Evolutionary conservation across 2,329 filamentous ascomycete genomes (phyloP), one percentile per base, ranked within the genome.

Genomic region (Aspergillus sp.): DNA sequence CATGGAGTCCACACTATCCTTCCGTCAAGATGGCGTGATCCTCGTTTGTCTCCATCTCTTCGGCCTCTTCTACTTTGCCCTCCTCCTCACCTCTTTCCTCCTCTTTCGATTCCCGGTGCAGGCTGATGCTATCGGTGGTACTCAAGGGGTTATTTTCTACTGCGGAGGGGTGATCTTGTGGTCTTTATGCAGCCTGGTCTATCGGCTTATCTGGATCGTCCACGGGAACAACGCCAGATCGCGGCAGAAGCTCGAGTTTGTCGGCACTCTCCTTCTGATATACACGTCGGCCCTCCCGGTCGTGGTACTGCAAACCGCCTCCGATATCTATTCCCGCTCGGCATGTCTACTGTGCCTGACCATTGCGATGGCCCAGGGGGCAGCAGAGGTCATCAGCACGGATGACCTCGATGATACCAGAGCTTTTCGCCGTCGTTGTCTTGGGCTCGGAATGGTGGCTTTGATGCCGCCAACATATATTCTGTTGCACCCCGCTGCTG

Each of bases 221-320:
- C 34, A 50, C 5, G 54, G 51, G 13, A 48, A 45, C 12, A n/a
- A 57, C 27, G 51, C 60, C 19, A 49, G 30, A 45, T 37, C 54
- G 11, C 52, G 54, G 57, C 54, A 59, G 20, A 57, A 55, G 33
- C 51, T 59, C 20, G 60, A 61, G 51, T 37, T 52, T 40, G 57
- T 37, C 19, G 54, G 46, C 12, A 45, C 17, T 12, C 40, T 59
- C 12, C 13, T 60, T 24, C 54, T 61, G 7, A 61, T 61, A 15
- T 61, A 39, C 30, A 49, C 57, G 5, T 22, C 46, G 12, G 47
- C 57, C 15, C 24, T 62, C 40, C 57, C 52, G 30, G 34, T 53
- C 4, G 51, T 53, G 54, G 42, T 53, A 19, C 40, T 17, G 8
- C 40, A 42, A 42, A 42, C 15, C 40, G 40, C 40, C n/a, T 9